These are phyloP conservation scores for Saccharomycopsis fermentans DNA, from an alignment of 805 yeast genomes.

Conservation along the genomic window DNA sequence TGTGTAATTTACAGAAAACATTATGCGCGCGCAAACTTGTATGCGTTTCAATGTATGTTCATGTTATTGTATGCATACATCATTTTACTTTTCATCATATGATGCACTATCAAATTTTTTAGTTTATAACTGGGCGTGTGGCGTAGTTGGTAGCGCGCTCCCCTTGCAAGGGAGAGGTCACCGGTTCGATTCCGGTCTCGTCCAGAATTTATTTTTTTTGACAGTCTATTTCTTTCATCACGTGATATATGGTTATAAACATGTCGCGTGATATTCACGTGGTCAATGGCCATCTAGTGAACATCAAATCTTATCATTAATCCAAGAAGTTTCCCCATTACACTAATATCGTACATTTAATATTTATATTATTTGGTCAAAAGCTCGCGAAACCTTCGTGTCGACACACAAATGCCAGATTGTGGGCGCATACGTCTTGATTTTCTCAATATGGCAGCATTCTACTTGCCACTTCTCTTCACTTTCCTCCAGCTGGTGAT, in stretches of 20 bases:
- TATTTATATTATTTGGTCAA: no score
- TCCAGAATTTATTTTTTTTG: conserved; percentile 34
- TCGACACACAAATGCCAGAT: conserved; percentile 59
- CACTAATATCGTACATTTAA: no score
- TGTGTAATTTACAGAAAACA: background rate
- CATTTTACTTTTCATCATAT: no score
- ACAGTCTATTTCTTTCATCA: no score
- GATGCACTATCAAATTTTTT: no score
- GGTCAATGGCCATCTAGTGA: no score
- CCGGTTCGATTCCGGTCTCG: conserved; percentile 73
- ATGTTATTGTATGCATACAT: background rate
- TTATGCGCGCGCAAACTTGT: background rate
- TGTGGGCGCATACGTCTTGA: conserved; percentile 83
- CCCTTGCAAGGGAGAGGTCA: conserved; percentile 74
- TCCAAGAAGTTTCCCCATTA: no score
- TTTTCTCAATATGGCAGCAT: conserved; percentile 35
- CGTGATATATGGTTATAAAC: no score
- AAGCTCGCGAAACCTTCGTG: background rate
- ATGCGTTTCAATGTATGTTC: background rate
- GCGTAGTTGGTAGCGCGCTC: conserved; percentile 23
- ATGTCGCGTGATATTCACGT: no score
- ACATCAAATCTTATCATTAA: no score
- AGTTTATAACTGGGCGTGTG: conserved; percentile 16
- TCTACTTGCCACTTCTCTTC: background rate
- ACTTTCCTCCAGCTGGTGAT: no score